These are phyloP conservation scores for Kodamaea fukazawae DNA, from an alignment of 805 yeast genomes.

Conservation along the genomic window DNA sequence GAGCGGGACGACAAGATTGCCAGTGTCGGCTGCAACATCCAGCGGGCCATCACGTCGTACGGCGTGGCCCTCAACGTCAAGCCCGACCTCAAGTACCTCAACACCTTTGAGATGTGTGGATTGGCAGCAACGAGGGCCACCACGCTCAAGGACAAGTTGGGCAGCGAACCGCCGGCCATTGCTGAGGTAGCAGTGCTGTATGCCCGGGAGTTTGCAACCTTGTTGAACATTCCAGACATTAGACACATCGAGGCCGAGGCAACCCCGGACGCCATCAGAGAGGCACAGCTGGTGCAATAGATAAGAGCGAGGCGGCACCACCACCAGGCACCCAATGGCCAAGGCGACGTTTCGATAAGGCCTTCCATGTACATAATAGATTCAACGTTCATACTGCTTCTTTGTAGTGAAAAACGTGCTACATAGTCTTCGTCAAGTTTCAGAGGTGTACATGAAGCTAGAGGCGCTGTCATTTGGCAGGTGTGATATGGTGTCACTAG, in stretches of 20 bases:
- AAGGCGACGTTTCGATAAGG: too few species aligned
- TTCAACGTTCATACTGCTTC: too few species aligned
- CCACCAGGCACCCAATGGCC: too few species aligned
- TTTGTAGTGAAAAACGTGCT: too few species aligned
- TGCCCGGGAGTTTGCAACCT: conserved; percentile 36
- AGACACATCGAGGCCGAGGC: conserved; percentile 8
- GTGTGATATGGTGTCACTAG: too few species aligned
- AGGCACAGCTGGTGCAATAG: too few species aligned
- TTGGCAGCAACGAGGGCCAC: conserved; percentile 52
- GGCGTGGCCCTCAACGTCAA: conserved; percentile 80
- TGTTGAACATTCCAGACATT: conserved; percentile 23
- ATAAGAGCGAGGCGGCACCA: too few species aligned
- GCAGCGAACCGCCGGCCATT: conserved; percentile 5
- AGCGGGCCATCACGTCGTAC: conserved; percentile 81
- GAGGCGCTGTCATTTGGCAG: too few species aligned
- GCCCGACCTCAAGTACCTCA: conserved; percentile 71
- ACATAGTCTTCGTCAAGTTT: too few species aligned
- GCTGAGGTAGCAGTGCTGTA: conserved; percentile 31
- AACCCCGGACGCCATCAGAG: too few species aligned
- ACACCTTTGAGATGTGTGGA: conserved; percentile 82
- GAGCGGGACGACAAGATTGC: conserved; percentile 62
- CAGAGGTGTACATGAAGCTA: too few species aligned
- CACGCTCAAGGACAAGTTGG: conserved; percentile 21
- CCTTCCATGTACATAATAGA: too few species aligned
- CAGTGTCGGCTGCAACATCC: conserved; percentile 84